Evolutionary conservation across 768 basidiomycete species (phyloP).

Genomic region (Mycena rosella): DNA sequence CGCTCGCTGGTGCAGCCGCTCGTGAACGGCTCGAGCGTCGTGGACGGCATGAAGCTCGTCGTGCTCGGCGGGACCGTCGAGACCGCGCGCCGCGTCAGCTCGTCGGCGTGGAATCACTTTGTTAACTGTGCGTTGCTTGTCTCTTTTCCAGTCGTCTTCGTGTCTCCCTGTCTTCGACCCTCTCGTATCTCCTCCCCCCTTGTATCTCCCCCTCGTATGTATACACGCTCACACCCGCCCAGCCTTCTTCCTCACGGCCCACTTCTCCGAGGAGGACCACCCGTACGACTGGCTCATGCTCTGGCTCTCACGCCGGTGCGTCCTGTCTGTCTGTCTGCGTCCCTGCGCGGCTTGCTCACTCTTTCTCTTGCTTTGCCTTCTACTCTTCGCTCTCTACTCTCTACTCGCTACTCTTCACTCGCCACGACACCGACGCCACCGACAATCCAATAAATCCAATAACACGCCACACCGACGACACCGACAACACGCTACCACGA

Average conservation of each 20-base stretch:
- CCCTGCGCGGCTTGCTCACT: no score
- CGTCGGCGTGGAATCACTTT: slow-evolving; percentile 80
- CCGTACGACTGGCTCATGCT: slow-evolving; percentile 94
- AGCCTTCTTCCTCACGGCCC: slow-evolving; percentile 89
- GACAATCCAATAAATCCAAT: no score
- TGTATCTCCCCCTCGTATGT: no score
- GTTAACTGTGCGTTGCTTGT: slow-evolving; percentile 60
- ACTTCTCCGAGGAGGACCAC: slow-evolving; percentile 92
- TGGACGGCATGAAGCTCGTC: slow-evolving; percentile 92
- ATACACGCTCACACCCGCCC: slow-evolving; percentile 27
- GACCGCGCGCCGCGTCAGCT: slow-evolving; percentile 84
- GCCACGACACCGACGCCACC: no score
- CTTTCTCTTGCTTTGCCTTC: no score
- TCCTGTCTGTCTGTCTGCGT: neutral
- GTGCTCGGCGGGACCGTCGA: slow-evolving; percentile 90
- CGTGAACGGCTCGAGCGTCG: slow-evolving; percentile 82
- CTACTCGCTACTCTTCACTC: no score
- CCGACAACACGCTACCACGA: no score
- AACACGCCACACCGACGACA: neutral
- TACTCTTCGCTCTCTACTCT: no score
- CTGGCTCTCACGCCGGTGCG: slow-evolving; percentile 81
- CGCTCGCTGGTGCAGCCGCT: slow-evolving; percentile 87
- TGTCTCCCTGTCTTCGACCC: no score
- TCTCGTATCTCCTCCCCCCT: no score
- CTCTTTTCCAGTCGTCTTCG: no score